These are phyloP conservation scores for Saccharomyces pastorianus DNA, from an alignment of 1,139 yeast genomes.

Conservation along the genomic window DNA sequence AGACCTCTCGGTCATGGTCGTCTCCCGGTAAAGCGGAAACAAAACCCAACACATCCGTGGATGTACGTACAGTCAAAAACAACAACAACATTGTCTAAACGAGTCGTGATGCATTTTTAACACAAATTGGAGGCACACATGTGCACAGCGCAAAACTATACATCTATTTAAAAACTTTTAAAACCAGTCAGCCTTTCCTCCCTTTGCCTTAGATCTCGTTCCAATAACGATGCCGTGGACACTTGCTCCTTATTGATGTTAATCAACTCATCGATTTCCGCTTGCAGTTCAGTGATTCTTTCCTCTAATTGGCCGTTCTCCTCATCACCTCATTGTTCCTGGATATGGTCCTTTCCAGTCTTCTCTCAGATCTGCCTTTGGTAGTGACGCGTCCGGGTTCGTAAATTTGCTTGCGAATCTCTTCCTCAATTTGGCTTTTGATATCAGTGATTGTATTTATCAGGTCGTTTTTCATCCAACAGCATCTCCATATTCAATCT, in stretches of 20 bases:
- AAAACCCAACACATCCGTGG: background rate
- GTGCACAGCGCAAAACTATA: background rate
- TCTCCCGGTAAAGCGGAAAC: background rate
- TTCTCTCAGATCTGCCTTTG: constrained; percentile 32
- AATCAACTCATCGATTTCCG: constrained; percentile 18
- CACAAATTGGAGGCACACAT: background rate
- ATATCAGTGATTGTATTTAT: constrained; percentile 45
- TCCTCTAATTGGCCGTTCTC: constrained; percentile 46
- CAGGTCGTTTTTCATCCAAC: constrained; percentile 49
- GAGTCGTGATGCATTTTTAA: background rate
- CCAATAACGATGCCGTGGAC: constrained; percentile 5
- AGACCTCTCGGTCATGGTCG: background rate
- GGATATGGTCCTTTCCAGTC: constrained; percentile 46
- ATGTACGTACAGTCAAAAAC: background rate
- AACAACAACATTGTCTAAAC: background rate
- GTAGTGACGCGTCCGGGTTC: constrained; percentile 27
- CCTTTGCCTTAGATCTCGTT: constrained; percentile 3
- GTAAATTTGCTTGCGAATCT: constrained; percentile 25
- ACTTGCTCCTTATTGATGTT: constrained; percentile 23
- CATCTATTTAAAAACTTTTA: constrained; percentile 11
- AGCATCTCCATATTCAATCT: constrained; percentile 57
- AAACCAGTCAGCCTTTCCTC: constrained; percentile 11
- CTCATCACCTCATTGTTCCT: constrained; percentile 49
- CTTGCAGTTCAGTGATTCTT: constrained; percentile 15
- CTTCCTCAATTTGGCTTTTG: constrained; percentile 29